Percentiles rank a stretch among this genome's conserved stretches.
These are phyloP conservation scores for Eucalyptus curtisii DNA, from an alignment of 345 rosid species.

Conservation along the genomic window DNA sequence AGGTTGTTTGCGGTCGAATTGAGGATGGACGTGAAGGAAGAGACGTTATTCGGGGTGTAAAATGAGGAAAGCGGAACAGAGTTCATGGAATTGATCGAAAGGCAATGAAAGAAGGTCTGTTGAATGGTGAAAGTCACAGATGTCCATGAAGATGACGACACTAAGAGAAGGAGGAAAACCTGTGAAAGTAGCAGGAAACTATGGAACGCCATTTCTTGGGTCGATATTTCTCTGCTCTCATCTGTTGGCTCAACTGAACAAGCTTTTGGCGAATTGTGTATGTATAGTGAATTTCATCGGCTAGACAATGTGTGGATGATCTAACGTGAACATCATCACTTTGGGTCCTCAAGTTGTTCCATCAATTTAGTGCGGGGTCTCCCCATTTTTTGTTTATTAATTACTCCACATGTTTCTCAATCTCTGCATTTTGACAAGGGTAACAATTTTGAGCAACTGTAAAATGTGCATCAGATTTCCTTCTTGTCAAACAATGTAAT, in stretches of 20 bases:
- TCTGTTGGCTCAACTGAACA: neutral
- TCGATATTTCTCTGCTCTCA: neutral
- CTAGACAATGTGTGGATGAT: neutral
- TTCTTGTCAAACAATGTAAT: no score
- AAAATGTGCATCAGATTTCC: no score
- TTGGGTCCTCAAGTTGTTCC: neutral
- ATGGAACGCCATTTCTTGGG: neutral
- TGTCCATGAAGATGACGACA: neutral
- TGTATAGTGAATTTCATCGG: neutral
- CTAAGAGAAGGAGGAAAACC: neutral
- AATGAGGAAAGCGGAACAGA: conserved; percentile 8
- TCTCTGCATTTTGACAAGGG: neutral
- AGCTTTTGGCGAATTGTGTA: neutral
- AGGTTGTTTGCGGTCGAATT: conserved; percentile 38
- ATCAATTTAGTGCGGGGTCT: neutral
- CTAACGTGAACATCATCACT: neutral
- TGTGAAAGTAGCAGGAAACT: neutral
- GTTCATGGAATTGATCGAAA: conserved; percentile 11
- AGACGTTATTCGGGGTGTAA: conserved; percentile 3
- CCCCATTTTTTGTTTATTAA: neutral
- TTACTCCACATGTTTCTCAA: neutral
- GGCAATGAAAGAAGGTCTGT: conserved; percentile 30
- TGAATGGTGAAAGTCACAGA: neutral
- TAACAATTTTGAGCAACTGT: no score
- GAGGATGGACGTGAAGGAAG: conserved; percentile 27